Conservation (phyloP, 495 filamentous ascomycete species). For the Penicillium desertorum region DNA sequence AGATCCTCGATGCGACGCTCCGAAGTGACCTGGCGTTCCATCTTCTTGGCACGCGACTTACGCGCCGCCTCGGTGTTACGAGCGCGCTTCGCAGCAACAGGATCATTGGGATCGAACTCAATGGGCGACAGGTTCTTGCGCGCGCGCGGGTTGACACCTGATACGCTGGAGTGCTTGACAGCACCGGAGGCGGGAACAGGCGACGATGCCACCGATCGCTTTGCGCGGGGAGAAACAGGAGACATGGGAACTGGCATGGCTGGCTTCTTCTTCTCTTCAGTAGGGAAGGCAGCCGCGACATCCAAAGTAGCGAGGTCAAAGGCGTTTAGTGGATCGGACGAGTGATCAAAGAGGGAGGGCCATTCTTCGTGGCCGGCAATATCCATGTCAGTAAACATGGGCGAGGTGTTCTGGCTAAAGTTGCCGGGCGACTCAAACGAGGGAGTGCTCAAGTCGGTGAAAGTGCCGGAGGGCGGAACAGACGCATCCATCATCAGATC, state of each 20-base stretch:
- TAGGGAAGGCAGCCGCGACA: conserved; percentile 29
- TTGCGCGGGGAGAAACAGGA: conserved; percentile 25
- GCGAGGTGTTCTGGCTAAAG: conserved; percentile 71
- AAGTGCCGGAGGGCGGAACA: conserved; percentile 77
- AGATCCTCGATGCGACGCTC: conserved; percentile 52
- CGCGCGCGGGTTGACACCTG: conserved; percentile 68
- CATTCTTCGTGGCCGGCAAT: conserved; percentile 37
- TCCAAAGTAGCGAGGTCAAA: conserved; percentile 33
- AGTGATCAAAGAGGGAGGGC: conserved; percentile 62
- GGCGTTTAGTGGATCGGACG: conserved; percentile 36
- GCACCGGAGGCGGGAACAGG: conserved; percentile 27
- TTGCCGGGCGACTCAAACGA: conserved; percentile 71
- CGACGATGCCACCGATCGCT: conserved; percentile 37
- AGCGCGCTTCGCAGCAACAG: conserved; percentile 84
- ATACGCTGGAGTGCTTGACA: conserved; percentile 63
- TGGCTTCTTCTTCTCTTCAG: conserved; percentile 36
- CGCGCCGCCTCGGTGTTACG: conserved; percentile 94
- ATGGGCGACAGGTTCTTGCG: conserved; percentile 82
- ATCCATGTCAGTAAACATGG: conserved; percentile 51
- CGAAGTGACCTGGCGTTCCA: conserved; percentile 64
- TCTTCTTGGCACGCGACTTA: conserved; percentile 85
- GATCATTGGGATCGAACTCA: conserved; percentile 56
- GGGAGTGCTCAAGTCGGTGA: conserved; percentile 84
- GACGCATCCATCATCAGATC: conserved; percentile 77
- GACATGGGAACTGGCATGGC: conserved; percentile 40